A percentile compares a stretch with the other conserved stretches of the same genome.
Conservation (phyloP, 2,329 filamentous ascomycete species). For the Colletotrichum sp. region DNA sequence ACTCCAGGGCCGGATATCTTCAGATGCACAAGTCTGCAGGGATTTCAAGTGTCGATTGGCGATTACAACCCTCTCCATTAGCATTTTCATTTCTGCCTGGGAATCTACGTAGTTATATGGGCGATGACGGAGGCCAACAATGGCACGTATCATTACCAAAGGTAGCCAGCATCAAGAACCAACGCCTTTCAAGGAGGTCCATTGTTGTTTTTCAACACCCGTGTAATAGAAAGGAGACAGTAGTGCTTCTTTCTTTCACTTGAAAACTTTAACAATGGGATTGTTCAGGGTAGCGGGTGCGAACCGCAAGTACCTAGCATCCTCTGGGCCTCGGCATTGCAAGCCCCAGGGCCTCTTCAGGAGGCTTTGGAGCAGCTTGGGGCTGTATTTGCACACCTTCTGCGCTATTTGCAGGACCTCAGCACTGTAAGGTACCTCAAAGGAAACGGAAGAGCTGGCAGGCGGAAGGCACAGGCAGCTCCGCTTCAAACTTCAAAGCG, state of each 20-base stretch:
- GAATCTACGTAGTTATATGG: neutral
- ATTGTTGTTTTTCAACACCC: neutral
- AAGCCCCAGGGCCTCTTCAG: accelerated
- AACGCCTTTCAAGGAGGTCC: neutral
- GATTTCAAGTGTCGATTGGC: neutral
- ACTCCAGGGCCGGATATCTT: neutral
- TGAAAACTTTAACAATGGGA: neutral
- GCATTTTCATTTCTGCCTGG: neutral
- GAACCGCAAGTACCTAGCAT: neutral
- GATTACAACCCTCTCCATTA: neutral
- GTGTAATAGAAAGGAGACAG: accelerated
- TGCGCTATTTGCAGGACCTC: neutral
- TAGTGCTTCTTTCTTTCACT: neutral
- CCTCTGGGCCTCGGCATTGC: neutral
- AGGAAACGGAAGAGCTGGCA: neutral
- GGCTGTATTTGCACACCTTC: neutral
- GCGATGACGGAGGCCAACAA: neutral
- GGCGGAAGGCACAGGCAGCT: neutral
- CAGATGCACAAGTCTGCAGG: neutral
- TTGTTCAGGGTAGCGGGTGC: neutral
- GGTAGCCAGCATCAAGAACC: neutral
- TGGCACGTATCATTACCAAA: neutral
- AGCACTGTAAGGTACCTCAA: neutral
- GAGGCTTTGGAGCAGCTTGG: neutral
- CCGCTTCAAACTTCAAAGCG: neutral